Base-by-base conservation (phyloP, 2,329 filamentous ascomycete species). In the Byssoonygena ceratinophila region DNA sequence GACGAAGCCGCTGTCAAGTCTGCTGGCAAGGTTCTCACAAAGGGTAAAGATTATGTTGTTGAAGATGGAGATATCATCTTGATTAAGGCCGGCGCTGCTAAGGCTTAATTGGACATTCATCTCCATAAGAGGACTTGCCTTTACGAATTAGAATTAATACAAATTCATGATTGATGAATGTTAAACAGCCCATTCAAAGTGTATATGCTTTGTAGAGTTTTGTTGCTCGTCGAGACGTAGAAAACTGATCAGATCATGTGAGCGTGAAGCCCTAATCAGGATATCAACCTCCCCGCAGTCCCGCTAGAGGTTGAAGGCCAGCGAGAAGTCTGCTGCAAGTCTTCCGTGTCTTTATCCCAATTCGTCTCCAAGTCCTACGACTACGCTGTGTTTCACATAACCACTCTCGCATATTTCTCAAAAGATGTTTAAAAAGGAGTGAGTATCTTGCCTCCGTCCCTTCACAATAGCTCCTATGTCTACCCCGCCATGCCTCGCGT, bases 11-110 rank as follows among this genome's bases (percentile, higher is more conserved):
- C 85, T 60, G 86, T 96, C 60, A 94, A 90, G 77, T 81, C 91
- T 23, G 91, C 91, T 71, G 92, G 92, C 64, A 98, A 98, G 77
- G 71, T 98, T 60, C 87, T 95, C 84, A 97, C 91, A 54, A 98
- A 98, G 79, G 92, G 92, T 67, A 97, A 97, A 76, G 91, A 97
- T 48, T 97, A 98, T 69, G 80, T 72, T 46, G 70, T 74, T 27
- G 68, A 74, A 62, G 74, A 76, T 58, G 73, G 73, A 46, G 73
- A 84, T 66, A 80, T 84, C 61, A 68, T 96, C 60, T 80, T 95
- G 63, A 89, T 96, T 78, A 96, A 96, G 79, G 69, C 68, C 60
- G 72, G 71, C 66, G 74, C 71, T 61, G 71, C 74, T 53, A 76
- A 74, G 65, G 62, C 61, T 58, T 74, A 69, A 58, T 14, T 20